Conservation (phyloP, 1,284 basidiomycete species). For the Pascua guehoae region DNA sequence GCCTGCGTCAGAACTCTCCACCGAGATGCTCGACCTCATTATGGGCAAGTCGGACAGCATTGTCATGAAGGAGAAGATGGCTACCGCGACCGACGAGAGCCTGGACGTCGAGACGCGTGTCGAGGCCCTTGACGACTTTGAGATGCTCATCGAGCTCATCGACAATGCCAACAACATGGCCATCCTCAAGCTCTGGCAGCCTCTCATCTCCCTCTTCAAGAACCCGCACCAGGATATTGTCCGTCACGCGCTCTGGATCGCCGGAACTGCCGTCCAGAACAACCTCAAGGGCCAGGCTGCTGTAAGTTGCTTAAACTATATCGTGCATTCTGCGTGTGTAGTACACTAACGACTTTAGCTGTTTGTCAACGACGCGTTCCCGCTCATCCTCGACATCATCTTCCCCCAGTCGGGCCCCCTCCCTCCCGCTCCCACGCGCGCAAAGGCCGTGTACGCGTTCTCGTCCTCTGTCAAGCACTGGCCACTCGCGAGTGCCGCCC, state of each 20-base stretch:
- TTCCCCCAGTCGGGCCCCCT: slow-evolving; percentile 39
- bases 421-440: slow-evolving; percentile 49
- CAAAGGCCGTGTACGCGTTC: slow-evolving; percentile 83
- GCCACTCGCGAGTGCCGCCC: slow-evolving; percentile 25
- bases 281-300: slow-evolving; percentile 85
- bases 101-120: slow-evolving; percentile 65
- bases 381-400: slow-evolving; percentile 63
- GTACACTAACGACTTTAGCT: slow-evolving; percentile 56
- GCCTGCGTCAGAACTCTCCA: slow-evolving; percentile 24
- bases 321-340: background rate
- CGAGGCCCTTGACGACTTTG: slow-evolving; percentile 84
- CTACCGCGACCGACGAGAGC: slow-evolving; percentile 63
- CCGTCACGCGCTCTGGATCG: slow-evolving; percentile 78
- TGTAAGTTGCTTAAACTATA: slow-evolving; percentile 54
- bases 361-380: slow-evolving; percentile 65
- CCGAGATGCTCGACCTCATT: slow-evolving; percentile 78
- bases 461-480: slow-evolving; percentile 78
- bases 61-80: slow-evolving; percentile 82
- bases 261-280: slow-evolving; percentile 92
- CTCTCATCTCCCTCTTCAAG: slow-evolving; percentile 65
- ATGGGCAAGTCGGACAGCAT: slow-evolving; percentile 80
- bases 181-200: slow-evolving; percentile 80
- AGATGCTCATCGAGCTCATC: slow-evolving; percentile 91
- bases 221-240: slow-evolving; percentile 63
- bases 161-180: slow-evolving; percentile 94